Base-by-base conservation (phyloP, 352 stramenopile genomes). In the Pythium phragmiticola region DNA sequence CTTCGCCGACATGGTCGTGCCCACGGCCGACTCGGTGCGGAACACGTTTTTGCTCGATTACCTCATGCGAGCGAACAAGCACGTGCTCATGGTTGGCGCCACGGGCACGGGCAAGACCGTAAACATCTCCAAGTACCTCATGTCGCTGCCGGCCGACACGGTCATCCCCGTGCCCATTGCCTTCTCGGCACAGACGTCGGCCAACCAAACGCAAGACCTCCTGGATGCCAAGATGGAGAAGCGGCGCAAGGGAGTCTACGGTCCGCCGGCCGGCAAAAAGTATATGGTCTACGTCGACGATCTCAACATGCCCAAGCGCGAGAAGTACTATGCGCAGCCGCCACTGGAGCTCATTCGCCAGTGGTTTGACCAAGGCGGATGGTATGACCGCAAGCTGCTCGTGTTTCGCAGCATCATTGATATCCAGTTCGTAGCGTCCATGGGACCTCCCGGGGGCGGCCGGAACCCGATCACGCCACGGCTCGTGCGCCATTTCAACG, bases 271-370 rank as follows among this genome's bases (percentile, higher is more conserved):
- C 17, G 92, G 94, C 5, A 98, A 98, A 68, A 90, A 92, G 33
- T 97, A 94, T 66, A 92, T 98, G 39, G 76, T 98, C n/a, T 98
- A 98, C 67, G 87, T 98, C 39, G 95, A 98, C 66, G 95, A 98
- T 68, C 65, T 98, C 7, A 98, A 98, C 70, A 98, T 98, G 95
- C 94, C 95, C 14, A 97, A 97, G 69, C 84, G 87, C 16, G 94
- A 98, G 60, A 95, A 94, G 53, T 98, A 95, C 62, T 97, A 96
- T 54, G 94, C 95, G 0, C 94, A 98, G 74, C 95, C 95, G 26
- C 93, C 95, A 3, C 77, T 98, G n/a, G 95, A 98, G 67, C 73
- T 98, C 28, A 79, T 98, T 43, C 85, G 93, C 0, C 93, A 98
- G 70, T 98, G 89, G 88, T 96, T 98, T 48, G 89, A 98, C 57